Conservation (phyloP, 371 early-diverging fungal species). For the Mucor piriformis region DNA sequence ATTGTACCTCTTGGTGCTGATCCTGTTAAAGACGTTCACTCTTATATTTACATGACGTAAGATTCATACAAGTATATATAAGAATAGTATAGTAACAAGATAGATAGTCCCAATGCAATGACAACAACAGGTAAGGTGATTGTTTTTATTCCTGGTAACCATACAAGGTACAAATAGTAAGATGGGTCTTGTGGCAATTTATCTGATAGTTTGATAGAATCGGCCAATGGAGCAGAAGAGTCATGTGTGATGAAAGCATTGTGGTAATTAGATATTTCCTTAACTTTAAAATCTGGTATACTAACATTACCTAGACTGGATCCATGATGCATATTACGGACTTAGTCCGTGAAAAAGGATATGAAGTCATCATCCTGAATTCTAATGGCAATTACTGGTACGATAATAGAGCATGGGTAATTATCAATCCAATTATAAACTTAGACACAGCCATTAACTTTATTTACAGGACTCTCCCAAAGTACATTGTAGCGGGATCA, state of each 20-base stretch:
- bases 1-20: slow-evolving; percentile 40
- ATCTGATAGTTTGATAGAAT: slow-evolving; percentile 18
- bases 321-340: slow-evolving; percentile 41
- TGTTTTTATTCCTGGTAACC: slow-evolving; percentile 44
- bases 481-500: slow-evolving; percentile 6
- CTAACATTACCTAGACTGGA: slow-evolving; percentile 29
- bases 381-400: slow-evolving; percentile 51
- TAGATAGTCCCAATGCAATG: slow-evolving; percentile 46
- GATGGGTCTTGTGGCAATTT: too few relatives aligned
- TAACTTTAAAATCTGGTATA: background rate
- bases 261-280: slow-evolving; percentile 20
- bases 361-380: slow-evolving; percentile 49
- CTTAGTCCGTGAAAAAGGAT: slow-evolving; percentile 36
- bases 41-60: slow-evolving; percentile 49
- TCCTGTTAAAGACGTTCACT: slow-evolving; percentile 35
- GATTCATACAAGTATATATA: background rate
- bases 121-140: slow-evolving; percentile 47
- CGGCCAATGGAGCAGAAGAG: slow-evolving; percentile 51
- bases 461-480: slow-evolving; percentile 16
- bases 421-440: background rate
- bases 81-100: background rate
- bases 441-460: background rate
- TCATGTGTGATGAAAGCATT: slow-evolving; percentile 49
- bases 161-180: slow-evolving; percentile 32
- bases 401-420: slow-evolving; percentile 37